Evolutionary conservation across 1,284 basidiomycete genomes (phyloP).

Genomic region (Singerocomus rubriflavus): DNA sequence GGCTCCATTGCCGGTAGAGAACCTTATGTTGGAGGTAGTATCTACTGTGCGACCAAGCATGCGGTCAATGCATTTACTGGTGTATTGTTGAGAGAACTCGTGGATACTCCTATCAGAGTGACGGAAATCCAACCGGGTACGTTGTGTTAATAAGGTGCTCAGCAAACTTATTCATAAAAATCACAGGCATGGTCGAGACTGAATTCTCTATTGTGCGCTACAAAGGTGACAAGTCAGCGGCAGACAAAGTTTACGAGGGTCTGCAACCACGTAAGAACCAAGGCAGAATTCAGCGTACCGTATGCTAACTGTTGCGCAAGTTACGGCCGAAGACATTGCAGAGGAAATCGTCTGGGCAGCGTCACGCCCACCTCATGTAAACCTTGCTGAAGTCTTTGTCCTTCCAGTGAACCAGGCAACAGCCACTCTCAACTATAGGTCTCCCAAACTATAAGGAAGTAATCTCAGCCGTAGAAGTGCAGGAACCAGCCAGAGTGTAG

Average conservation of each 20-base stretch:
- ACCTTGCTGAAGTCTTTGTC: conserved; percentile 77
- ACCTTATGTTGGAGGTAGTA: conserved; percentile 84
- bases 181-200: conserved; percentile 82
- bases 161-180: conserved; percentile 6
- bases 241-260: conserved; percentile 89
- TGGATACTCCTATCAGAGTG: conserved; percentile 89
- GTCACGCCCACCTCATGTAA: conserved; percentile 81
- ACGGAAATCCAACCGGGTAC: conserved; percentile 88
- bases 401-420: conserved; percentile 82
- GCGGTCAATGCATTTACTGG: conserved; percentile 90
- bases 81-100: conserved; percentile 80
- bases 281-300: conserved; percentile 1
- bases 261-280: conserved; percentile 66
- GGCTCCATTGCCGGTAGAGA: conserved; percentile 93
- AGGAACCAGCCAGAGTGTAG: conserved; percentile 1
- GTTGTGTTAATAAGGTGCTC: conserved; percentile 12
- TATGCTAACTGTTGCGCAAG: conserved; percentile 36
- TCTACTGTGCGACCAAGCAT: conserved; percentile 83
- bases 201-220: conserved; percentile 90
- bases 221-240: conserved; percentile 77
- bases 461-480: neutral
- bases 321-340: conserved; percentile 82
- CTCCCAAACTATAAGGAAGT: conserved; percentile 13
- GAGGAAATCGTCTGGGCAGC: conserved; percentile 98
- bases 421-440: conserved; percentile 43